Evolutionary conservation across 768 basidiomycete genomes (phyloP).

Genomic region (Boletellus ananas): DNA sequence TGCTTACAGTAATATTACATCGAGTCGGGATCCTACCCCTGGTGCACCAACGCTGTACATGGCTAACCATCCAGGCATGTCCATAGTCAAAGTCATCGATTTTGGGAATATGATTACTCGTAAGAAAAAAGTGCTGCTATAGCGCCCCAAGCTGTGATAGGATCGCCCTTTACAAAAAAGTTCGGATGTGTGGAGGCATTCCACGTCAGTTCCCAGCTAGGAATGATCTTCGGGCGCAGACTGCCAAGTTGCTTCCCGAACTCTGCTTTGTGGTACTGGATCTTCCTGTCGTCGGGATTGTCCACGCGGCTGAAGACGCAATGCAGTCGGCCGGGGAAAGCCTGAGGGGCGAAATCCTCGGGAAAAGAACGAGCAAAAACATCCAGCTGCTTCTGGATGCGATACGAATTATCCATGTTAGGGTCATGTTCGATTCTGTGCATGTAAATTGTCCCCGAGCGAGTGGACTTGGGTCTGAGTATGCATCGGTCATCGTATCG

Average conservation of each 20-base stretch:
- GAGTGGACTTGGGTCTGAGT: constrained; percentile 9
- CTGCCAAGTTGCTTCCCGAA: background rate
- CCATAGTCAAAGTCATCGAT: no score
- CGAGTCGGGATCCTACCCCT: no score
- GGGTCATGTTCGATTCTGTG: constrained; percentile 8
- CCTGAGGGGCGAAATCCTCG: background rate
- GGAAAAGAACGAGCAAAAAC: constrained; percentile 9
- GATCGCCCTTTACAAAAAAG: background rate
- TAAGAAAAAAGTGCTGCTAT: constrained; percentile 7
- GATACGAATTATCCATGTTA: fast-evolving
- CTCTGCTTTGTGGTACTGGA: fast-evolving
- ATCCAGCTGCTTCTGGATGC: constrained; percentile 5
- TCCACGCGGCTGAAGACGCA: constrained; percentile 9
- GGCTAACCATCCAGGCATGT: no score
- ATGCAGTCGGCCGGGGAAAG: background rate
- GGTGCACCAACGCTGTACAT: no score
- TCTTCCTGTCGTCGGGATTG: fast-evolving
- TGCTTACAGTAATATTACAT: no score
- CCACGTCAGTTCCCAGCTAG: background rate
- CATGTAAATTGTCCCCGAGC: constrained; percentile 15
- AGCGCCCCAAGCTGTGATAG: constrained; percentile 9
- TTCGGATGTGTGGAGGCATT: background rate
- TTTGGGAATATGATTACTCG: background rate
- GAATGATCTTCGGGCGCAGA: background rate
- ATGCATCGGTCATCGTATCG: background rate